Conservation (phyloP, 139 green algal species). For the Micromonas pusilla region DNA sequence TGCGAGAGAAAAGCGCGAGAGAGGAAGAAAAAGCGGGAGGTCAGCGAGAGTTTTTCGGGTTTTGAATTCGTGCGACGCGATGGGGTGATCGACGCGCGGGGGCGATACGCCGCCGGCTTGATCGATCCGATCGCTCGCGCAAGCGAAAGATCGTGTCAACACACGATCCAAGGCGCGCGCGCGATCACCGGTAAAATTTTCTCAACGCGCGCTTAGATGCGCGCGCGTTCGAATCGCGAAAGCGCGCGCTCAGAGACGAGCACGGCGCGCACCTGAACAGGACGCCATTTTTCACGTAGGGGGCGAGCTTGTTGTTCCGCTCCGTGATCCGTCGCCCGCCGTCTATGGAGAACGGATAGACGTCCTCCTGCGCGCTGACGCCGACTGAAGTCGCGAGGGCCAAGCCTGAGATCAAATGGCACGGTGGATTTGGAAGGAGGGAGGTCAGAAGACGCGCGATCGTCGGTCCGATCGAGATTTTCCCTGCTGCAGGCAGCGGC, state of each 20-base stretch:
- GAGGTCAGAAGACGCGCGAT: too few species aligned
- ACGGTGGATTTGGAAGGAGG: too few species aligned
- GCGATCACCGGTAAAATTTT: not conserved
- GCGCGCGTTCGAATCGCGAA: too few species aligned
- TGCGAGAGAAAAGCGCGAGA: conserved; percentile 7
- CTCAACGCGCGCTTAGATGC: too few species aligned
- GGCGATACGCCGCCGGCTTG: too few species aligned
- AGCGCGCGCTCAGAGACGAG: not conserved
- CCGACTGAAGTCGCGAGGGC: not conserved
- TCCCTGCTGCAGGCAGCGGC: too few species aligned
- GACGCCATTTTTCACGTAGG: conserved; percentile 8
- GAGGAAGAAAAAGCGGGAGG: not conserved
- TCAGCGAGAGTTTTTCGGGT: too few species aligned
- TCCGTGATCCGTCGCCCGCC: not conserved
- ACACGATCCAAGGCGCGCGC: not conserved
- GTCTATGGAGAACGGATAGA: conserved; percentile 1
- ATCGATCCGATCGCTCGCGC: too few species aligned
- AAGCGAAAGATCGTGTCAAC: too few species aligned
- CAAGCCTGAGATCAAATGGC: not conserved
- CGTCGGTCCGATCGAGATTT: too few species aligned
- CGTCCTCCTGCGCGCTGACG: not conserved
- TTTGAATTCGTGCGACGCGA: too few species aligned
- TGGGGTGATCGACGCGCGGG: too few species aligned
- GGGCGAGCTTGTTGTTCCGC: not conserved
- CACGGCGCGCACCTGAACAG: conserved; percentile 11